These are phyloP conservation scores for Macrocystidia cucumis DNA, from an alignment of 1,284 basidiomycete genomes.

Conservation along the genomic window DNA sequence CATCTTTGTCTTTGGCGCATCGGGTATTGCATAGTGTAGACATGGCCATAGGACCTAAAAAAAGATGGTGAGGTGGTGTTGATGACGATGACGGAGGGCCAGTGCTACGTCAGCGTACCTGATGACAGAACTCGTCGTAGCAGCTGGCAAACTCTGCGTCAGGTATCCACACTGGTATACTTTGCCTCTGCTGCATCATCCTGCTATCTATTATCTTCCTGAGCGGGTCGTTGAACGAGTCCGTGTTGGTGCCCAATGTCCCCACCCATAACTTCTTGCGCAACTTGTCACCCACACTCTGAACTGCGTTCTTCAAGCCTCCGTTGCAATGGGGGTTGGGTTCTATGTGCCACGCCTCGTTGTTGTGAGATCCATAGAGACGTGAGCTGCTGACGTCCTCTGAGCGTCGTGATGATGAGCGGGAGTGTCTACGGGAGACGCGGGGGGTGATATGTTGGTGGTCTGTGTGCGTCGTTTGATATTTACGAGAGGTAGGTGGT, in stretches of 20 bases:
- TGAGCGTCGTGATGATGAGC: slow-evolving; percentile 41
- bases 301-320: slow-evolving; percentile 72
- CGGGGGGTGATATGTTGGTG: slow-evolving; percentile 29
- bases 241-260: slow-evolving; percentile 65
- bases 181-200: slow-evolving; percentile 49
- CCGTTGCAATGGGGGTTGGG: slow-evolving; percentile 72
- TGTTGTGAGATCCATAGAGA: slow-evolving; percentile 8
- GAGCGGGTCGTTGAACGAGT: slow-evolving; percentile 48
- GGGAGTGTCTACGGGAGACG: slow-evolving; percentile 37
- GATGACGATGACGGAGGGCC: not conserved
- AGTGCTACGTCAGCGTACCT: no score
- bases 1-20: slow-evolving; percentile 76
- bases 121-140: slow-evolving; percentile 88
- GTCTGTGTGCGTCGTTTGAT: slow-evolving; percentile 29
- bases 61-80: slow-evolving; percentile 2
- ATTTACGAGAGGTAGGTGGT: slow-evolving; percentile 20
- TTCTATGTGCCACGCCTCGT: slow-evolving; percentile 52
- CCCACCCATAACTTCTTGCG: slow-evolving; percentile 71
- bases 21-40: slow-evolving; percentile 81
- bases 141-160: slow-evolving; percentile 69
- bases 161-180: slow-evolving; percentile 76
- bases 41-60: slow-evolving; percentile 77
- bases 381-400: slow-evolving; percentile 12
- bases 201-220: slow-evolving; percentile 52
- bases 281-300: slow-evolving; percentile 48